A percentile compares a stretch with the other conserved stretches of the same genome.
These are phyloP conservation scores for Fusarium guadeloupense DNA, from an alignment of 2,329 filamentous ascomycete genomes.

Conservation along the genomic window DNA sequence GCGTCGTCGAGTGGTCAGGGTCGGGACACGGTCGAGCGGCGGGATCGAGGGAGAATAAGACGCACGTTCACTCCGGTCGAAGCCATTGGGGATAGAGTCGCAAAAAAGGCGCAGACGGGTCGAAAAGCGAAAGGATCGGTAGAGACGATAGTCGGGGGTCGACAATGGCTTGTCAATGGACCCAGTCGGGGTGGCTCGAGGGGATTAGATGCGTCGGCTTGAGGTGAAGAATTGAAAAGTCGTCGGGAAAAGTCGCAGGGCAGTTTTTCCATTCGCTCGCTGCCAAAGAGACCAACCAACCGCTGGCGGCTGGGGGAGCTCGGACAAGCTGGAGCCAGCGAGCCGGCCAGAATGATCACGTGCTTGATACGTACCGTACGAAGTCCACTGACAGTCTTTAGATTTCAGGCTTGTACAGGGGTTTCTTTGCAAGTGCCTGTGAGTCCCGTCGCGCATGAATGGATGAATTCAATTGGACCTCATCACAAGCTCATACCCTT, in stretches of 20 bases:
- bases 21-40: constrained; percentile 37
- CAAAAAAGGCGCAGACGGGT: constrained; percentile 53
- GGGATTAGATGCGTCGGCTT: constrained; percentile 52
- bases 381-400: constrained; percentile 12
- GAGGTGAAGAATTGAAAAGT: constrained; percentile 53
- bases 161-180: constrained; percentile 58
- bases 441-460: constrained; percentile 19
- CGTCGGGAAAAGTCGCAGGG: constrained; percentile 57
- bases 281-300: constrained; percentile 30
- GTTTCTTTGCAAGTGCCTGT: constrained; percentile 6
- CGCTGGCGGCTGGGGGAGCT: constrained; percentile 46
- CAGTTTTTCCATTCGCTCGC: constrained; percentile 51
- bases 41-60: constrained; percentile 46
- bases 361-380: constrained; percentile 21
- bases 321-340: constrained; percentile 45
- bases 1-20: constrained; percentile 28
- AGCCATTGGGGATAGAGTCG: constrained; percentile 65
- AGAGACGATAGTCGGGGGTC: constrained; percentile 48
- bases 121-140: constrained; percentile 49
- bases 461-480: constrained; percentile 28
- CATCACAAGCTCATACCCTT: constrained; percentile 23
- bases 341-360: constrained; percentile 41
- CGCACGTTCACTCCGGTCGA: constrained; percentile 75
- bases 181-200: constrained; percentile 53
- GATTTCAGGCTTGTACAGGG: constrained; percentile 18